Conservation (phyloP, 306 rosid genomes). For the Crotalaria pallida region DNA sequence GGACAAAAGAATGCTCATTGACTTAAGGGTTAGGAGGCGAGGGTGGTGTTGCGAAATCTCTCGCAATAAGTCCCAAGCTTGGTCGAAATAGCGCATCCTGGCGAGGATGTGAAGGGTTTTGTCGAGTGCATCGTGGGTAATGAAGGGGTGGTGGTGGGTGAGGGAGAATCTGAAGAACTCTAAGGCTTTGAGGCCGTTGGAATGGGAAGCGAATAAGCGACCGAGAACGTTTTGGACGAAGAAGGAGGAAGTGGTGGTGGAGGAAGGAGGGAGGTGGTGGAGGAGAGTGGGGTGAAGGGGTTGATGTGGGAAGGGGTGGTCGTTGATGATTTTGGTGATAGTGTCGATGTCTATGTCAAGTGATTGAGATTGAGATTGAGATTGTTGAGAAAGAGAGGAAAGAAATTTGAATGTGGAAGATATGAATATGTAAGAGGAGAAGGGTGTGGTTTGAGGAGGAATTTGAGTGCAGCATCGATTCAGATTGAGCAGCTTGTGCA, state of each 20-base stretch:
- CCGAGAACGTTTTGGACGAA: conserved; percentile 55
- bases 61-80: conserved; percentile 61
- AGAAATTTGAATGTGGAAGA: conserved; percentile 12
- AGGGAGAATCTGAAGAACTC: conserved; percentile 66
- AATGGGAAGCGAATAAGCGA: conserved; percentile 69
- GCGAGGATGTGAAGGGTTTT: conserved; percentile 74
- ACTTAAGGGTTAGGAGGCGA: conserved; percentile 59
- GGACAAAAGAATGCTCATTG: conserved; percentile 82
- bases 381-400: not conserved
- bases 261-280: conserved; percentile 41
- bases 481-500: no score
- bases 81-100: conserved; percentile 75
- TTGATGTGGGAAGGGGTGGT: conserved; percentile 66
- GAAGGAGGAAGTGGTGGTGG: conserved; percentile 34
- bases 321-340: conserved; percentile 57
- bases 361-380: not conserved
- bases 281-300: conserved; percentile 67
- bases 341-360: conserved; percentile 31
- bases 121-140: conserved; percentile 54
- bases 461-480: not conserved
- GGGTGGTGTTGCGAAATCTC: conserved; percentile 39
- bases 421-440: conserved; percentile 24
- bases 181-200: conserved; percentile 82
- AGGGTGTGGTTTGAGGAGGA: conserved; percentile 11
- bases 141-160: conserved; percentile 33